Evolutionary conservation across 2,329 filamentous ascomycete genomes (phyloP).

Genomic region (Exophiala viscosa): DNA sequence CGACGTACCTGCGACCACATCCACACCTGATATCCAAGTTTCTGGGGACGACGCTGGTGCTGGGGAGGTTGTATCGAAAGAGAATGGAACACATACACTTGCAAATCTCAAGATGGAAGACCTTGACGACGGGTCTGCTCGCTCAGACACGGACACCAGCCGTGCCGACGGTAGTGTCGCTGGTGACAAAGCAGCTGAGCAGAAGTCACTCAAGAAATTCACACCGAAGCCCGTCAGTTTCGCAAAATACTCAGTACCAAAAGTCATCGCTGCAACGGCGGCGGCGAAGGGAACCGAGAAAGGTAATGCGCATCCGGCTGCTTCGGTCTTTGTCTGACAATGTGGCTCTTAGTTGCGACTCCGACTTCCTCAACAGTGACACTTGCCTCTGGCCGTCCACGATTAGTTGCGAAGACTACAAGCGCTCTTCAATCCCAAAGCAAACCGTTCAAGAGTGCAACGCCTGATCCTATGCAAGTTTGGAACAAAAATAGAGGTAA

Average conservation of each 20-base stretch:
- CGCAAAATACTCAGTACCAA: constrained; percentile 63
- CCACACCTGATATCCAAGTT: constrained; percentile 43
- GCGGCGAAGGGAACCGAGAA: constrained; percentile 54
- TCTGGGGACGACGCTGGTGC: constrained; percentile 34
- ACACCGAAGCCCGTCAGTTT: constrained; percentile 64
- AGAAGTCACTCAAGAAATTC: constrained; percentile 56
- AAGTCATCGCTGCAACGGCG: constrained; percentile 54
- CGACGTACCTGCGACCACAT: constrained; percentile 62
- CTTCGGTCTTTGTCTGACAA: constrained; percentile 6
- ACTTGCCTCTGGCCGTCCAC: constrained; percentile 50
- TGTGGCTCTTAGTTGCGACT: constrained; percentile 36
- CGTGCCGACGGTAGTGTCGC: constrained; percentile 44
- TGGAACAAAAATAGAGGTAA: constrained; percentile 66
- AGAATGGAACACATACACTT: constrained; percentile 37
- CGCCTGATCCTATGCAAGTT: constrained; percentile 64
- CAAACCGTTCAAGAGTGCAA: constrained; percentile 46
- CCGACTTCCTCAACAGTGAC: constrained; percentile 38
- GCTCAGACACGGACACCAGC: constrained; percentile 63
- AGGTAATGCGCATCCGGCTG: constrained; percentile 34
- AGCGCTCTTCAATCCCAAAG: constrained; percentile 50
- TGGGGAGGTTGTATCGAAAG: constrained; percentile 44
- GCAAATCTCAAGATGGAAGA: constrained; percentile 27
- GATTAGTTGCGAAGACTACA: constrained; percentile 61
- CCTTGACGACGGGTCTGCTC: constrained; percentile 47
- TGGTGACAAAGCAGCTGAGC: constrained; percentile 40